Base-by-base conservation (phyloP, 192 early-diverging fungal species). In the Jimgerdemannia flammicorona region DNA sequence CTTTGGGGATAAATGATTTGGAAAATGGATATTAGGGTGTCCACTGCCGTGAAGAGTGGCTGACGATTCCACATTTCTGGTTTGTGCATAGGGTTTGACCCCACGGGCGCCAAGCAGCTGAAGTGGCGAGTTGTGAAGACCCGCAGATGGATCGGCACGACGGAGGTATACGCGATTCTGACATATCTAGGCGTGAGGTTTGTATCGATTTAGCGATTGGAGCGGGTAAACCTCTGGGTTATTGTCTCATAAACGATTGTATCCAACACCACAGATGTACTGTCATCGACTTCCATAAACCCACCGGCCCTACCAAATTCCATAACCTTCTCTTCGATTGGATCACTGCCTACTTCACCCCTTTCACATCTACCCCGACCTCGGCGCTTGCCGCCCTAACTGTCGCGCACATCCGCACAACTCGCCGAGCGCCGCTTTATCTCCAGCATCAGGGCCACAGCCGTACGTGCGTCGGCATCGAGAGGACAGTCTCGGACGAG, bases 391-490 rank as follows among this genome's bases (percentile, higher is more conserved):
- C 65, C 42, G 65, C 41, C 40, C 71, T 76, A 64, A 74, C 49
- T 18, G 67, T 4, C 3, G 9, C 67, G 43, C 71, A 79, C 17
- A 72, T 83, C 17, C 70, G 83, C 18, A 83, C 87, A 41, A 89
- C 85, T 4, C 43, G 77, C n/a, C 83, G 80, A 71, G 88, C 87
- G 3, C 91, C 92, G 9, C 73, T 93, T 3, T 93, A 93, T 72
- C 76, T 92, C 42, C 92, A 93, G 80, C 90, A 93, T 44, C 84
- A 87, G 64, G 92, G 92, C 0, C 92, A 93, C 66, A 90, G 89
- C 69, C 79, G 90, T 7, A 90, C 89, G 3, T 80, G 92, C 9
- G 79, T 92, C 17, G 92, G 92, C 19, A 81, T 91, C 1, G 89
- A 91, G 64, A n/a, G 84, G 49, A 73, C 83, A 7, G 77, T 75